Evolutionary conservation across 179 eudicot genomes (phyloP), one percentile per base, ranked within the genome.

Genomic region (Pouteria campechiana): DNA sequence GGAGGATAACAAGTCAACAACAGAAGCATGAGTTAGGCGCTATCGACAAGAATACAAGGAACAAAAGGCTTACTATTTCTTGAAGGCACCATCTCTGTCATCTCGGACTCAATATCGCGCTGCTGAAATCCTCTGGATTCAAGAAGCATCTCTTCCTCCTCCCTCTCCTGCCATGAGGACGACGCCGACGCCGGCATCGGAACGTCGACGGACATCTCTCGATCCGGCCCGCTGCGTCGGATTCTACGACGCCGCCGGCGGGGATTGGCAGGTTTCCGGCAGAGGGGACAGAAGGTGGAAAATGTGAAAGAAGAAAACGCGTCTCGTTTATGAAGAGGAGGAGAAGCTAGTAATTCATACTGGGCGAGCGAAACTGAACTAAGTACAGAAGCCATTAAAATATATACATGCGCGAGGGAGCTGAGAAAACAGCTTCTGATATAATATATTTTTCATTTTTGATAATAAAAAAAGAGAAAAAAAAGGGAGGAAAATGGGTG

Each of bases 121-220:
- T n/a, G n/a, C n/a, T n/a, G n/a, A n/a, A n/a, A n/a, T 36, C 46
- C 41, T 3, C 17, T 48, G 19, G 59, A 50, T 22, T 66, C 68
- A 27, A 71, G 38, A 22, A 81, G 51, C 1, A 72, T 55, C 11
- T 70, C 74, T 17, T 14, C 47, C 9, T 52, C 60, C 0, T 72
- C 78, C 4, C 43, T 48, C 25, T 68, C 78, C 9, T 68, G 74
- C n/a, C 68, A 75, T 51, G 23, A 39, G 18, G 74, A 37, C 25
- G 63, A 17, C 27, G 54, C 27, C 57, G 66, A 30, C 27, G 63
- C 39, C 22, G 78, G 61, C 32, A 65, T 42, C 21, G 71, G 51
- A 54, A 59, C 40, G 43, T 73, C 18, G 55, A 67, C 58, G 18
- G 94, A 70, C 94, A 79, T 79, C 45, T 54, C 75, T 46, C 36